Conservation (phyloP, 2,329 filamentous ascomycete species). For the Sclerotinia spermophila region DNA sequence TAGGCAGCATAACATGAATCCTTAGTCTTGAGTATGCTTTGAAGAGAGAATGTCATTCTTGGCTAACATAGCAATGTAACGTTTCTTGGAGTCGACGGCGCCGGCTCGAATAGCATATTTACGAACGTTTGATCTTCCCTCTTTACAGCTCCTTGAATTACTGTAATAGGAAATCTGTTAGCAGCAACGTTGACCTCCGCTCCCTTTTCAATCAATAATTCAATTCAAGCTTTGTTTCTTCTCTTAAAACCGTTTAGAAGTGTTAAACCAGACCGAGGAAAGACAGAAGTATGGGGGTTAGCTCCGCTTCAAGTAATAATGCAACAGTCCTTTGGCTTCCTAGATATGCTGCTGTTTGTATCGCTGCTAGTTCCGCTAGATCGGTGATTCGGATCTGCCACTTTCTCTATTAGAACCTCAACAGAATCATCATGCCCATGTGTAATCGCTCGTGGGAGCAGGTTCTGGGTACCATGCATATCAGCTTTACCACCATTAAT, state of each 20-base stretch:
- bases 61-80: background rate
- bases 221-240: constrained; percentile 27
- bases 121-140: constrained; percentile 15
- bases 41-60: fast-evolving
- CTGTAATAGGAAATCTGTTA: constrained; percentile 27
- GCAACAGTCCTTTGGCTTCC: constrained; percentile 31
- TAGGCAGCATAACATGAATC: fast-evolving
- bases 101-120: constrained; percentile 12
- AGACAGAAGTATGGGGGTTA: constrained; percentile 11
- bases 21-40: background rate
- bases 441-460: too few relatives aligned
- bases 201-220: constrained; percentile 37
- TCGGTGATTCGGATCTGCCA: background rate
- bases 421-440: too few relatives aligned
- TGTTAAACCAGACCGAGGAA: background rate
- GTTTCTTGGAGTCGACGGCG: fast-evolving
- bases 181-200: constrained; percentile 38
- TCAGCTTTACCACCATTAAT: background rate
- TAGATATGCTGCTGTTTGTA: fast-evolving
- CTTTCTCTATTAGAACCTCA: background rate
- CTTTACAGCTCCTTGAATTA: constrained; percentile 35
- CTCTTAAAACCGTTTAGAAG: constrained; percentile 16
- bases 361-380: background rate
- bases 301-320: constrained; percentile 32
- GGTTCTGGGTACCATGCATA: fast-evolving